A percentile compares a stretch with the other conserved stretches of the same genome.
Evolutionary conservation across 2,329 filamentous ascomycete species (phyloP).

Genomic region (Aphanoascus verrucosus): DNA sequence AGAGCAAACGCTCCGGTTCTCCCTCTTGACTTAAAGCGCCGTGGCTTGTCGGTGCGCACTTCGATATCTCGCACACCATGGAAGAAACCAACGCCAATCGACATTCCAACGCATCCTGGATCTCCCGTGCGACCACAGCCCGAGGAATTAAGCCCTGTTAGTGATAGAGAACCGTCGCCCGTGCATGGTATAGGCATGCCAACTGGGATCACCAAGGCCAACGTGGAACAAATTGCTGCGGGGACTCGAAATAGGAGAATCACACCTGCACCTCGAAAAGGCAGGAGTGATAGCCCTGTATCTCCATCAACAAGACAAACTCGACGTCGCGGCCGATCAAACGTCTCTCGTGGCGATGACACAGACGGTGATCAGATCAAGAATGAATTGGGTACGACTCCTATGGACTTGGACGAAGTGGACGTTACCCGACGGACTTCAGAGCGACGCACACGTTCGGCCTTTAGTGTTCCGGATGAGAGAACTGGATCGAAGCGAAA

Average conservation of each 20-base stretch:
- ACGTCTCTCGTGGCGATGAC: slow-evolving; percentile 28
- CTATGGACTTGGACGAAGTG: slow-evolving; percentile 24
- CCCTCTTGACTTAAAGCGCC: slow-evolving; percentile 22
- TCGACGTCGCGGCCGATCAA: slow-evolving; percentile 30
- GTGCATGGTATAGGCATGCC: neutral
- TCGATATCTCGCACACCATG: slow-evolving; percentile 35
- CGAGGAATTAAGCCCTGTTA: slow-evolving; percentile 39
- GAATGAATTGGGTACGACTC: slow-evolving; percentile 28
- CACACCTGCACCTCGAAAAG: slow-evolving; percentile 10
- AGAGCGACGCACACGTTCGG: neutral
- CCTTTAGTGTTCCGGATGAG: neutral
- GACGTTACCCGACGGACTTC: slow-evolving; percentile 19
- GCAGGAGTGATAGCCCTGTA: slow-evolving; percentile 13
- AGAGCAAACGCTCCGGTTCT: neutral
- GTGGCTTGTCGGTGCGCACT: slow-evolving; percentile 30
- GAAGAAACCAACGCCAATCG: slow-evolving; percentile 30
- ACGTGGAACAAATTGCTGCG: neutral
- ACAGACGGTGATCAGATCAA: slow-evolving; percentile 23
- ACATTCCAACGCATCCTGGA: slow-evolving; percentile 25
- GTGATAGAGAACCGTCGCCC: slow-evolving; percentile 33
- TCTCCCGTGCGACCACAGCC: slow-evolving; percentile 34
- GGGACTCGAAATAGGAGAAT: slow-evolving; percentile 17
- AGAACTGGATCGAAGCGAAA: slow-evolving; percentile 28
- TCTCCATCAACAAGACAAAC: slow-evolving; percentile 28
- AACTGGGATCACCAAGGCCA: neutral